A percentile compares a stretch with the other conserved stretches of the same genome.
These are phyloP conservation scores for Chlamydomonas sphaeroides DNA, from an alignment of 139 green algal genomes.

Conservation along the genomic window DNA sequence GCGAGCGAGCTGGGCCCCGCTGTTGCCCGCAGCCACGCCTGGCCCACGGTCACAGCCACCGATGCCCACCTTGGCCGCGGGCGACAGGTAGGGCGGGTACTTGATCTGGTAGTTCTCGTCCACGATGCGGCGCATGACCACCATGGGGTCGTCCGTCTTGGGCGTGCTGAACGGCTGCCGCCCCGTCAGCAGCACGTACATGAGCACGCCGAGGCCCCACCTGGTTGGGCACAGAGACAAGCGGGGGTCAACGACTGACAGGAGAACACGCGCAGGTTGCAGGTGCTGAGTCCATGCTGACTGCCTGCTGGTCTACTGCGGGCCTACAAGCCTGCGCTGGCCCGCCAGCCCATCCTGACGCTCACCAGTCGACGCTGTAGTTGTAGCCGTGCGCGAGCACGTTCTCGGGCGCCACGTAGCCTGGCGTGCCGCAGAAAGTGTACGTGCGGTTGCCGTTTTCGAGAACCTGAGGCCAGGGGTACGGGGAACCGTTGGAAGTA, in stretches of 20 bases:
- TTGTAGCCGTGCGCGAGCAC: slow-evolving; percentile 95
- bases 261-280: no score
- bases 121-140: slow-evolving; percentile 96
- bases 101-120: slow-evolving; percentile 91
- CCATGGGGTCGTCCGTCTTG: slow-evolving; percentile 96
- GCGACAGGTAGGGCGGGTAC: slow-evolving; percentile 92
- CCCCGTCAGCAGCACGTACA: slow-evolving; percentile 95
- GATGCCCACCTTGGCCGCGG: slow-evolving; percentile 74
- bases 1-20: no score
- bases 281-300: no score
- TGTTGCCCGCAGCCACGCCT: no score
- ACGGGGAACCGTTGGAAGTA: no score
- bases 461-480: slow-evolving; percentile 58
- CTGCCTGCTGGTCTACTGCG: no score
- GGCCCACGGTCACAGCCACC: no score
- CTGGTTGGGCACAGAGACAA: no score
- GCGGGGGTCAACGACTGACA: no score
- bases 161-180: slow-evolving; percentile 93
- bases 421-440: slow-evolving; percentile 98
- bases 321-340: no score
- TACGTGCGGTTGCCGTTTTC: slow-evolving; percentile 86
- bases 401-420: slow-evolving; percentile 97
- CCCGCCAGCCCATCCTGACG: no score
- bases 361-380: slow-evolving; percentile 92
- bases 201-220: slow-evolving; percentile 93